phyloP scores from a whole-genome alignment of 257 asterid genomes.

The Solanum microdontum region DNA sequence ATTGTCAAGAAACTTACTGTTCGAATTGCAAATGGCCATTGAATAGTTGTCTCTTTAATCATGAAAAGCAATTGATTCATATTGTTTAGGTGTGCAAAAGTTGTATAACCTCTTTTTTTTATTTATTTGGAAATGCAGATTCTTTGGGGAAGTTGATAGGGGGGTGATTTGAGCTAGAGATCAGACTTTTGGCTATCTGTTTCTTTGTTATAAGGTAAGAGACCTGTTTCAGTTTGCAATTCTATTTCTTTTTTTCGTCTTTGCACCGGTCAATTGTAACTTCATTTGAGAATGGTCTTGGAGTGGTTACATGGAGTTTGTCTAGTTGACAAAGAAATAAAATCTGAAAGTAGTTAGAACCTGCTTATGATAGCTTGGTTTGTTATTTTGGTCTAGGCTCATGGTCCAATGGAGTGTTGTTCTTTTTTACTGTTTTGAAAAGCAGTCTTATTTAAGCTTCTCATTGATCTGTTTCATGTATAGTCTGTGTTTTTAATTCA shows the following conservation, averaged over 20 bases:
- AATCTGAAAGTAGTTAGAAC: background rate
- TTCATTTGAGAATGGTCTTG: background rate
- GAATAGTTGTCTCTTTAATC: background rate
- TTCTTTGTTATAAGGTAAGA: slow-evolving; percentile 59
- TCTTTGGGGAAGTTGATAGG: background rate
- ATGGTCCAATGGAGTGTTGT: background rate
- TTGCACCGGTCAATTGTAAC: background rate
- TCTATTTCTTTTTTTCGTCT: background rate
- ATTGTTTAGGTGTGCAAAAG: background rate
- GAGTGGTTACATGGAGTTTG: background rate
- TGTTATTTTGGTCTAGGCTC: background rate
- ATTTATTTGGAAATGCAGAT: background rate
- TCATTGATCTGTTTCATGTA: background rate
- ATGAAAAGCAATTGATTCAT: background rate
- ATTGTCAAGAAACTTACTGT: background rate
- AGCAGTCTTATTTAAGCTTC: background rate
- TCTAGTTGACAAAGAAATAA: background rate
- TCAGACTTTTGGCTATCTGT: background rate
- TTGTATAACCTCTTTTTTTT: background rate
- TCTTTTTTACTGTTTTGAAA: background rate
- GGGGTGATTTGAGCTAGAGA: background rate
- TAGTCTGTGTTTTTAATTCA: background rate
- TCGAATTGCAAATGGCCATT: background rate
- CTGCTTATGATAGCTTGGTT: background rate
- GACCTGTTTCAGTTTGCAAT: slow-evolving; percentile 22